phyloP scores from a whole-genome alignment of 768 basidiomycete species.

The Trichaptum fuscoviolaceum region DNA sequence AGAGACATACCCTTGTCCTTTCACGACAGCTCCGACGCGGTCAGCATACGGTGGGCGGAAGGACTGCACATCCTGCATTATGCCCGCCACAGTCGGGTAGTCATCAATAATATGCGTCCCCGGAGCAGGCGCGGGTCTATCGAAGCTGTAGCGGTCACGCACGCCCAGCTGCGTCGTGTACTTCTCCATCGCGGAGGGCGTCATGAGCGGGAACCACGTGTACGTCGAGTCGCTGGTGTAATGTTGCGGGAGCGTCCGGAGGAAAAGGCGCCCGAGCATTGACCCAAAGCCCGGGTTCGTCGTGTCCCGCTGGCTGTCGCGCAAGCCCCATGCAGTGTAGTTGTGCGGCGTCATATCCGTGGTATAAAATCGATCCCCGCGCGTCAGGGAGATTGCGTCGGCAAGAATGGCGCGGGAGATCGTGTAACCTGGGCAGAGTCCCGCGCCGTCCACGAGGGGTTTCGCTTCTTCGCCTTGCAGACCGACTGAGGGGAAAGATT shows the following conservation, averaged over 20 bases:
- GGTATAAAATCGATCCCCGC: constrained; percentile 80
- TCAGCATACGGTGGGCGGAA: constrained; percentile 48
- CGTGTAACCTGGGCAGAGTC: constrained; percentile 81
- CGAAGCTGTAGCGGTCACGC: constrained; percentile 48
- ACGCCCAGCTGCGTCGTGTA: constrained; percentile 53
- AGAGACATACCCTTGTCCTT: constrained; percentile 48
- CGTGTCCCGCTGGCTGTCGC: constrained; percentile 73
- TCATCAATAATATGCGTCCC: constrained; percentile 31
- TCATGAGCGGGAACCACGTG: constrained; percentile 88
- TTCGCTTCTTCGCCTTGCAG: constrained; percentile 41
- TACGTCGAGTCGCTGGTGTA: constrained; percentile 67
- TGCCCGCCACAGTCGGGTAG: constrained; percentile 47
- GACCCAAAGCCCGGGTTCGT: constrained; percentile 66
- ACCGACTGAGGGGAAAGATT: constrained; percentile 14
- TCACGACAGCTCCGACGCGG: constrained; percentile 48
- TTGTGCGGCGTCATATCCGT: constrained; percentile 78
- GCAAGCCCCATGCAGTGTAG: constrained; percentile 79
- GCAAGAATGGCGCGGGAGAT: constrained; percentile 80
- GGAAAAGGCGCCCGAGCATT: constrained; percentile 65
- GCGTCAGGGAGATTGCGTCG: constrained; percentile 82
- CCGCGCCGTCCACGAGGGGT: constrained; percentile 70
- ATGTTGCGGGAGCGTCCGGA: constrained; percentile 68
- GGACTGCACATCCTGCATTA: constrained; percentile 39
- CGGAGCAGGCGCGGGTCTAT: constrained; percentile 36
- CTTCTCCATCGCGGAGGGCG: constrained; percentile 60